A percentile compares a stretch with the other conserved stretches of the same genome.
Conservation (phyloP, 257 asterid species). For the Gentiana straminea region DNA sequence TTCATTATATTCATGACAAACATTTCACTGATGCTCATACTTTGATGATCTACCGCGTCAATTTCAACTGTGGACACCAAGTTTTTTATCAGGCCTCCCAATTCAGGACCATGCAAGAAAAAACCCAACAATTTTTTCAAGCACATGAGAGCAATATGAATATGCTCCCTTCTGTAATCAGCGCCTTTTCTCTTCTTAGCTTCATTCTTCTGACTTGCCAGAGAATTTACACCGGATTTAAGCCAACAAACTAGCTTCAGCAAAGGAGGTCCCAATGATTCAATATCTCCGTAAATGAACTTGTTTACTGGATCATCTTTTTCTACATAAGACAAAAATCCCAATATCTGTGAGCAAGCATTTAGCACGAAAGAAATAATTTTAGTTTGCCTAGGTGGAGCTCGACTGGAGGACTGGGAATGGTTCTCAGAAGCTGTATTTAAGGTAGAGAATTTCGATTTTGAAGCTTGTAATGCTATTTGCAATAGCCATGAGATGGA, state of each 20-base stretch:
- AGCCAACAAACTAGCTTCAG: slow-evolving; percentile 49
- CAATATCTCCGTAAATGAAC: slow-evolving; percentile 56
- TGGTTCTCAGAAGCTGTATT: slow-evolving; percentile 38
- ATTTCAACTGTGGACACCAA: slow-evolving; percentile 37
- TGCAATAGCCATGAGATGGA: slow-evolving; percentile 42
- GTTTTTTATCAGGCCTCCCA: slow-evolving; percentile 38
- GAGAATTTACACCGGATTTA: slow-evolving; percentile 24
- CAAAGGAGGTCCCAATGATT: slow-evolving; percentile 61
- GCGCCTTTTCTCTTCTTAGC: slow-evolving; percentile 36
- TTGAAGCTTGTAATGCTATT: slow-evolving; percentile 28
- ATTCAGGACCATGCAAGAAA: slow-evolving; percentile 34
- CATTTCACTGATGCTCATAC: slow-evolving; percentile 40
- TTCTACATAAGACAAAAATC: slow-evolving; percentile 28
- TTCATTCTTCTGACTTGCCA: slow-evolving; percentile 38
- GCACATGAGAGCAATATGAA: slow-evolving; percentile 49
- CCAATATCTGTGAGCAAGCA: slow-evolving; percentile 43
- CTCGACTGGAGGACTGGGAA: slow-evolving; percentile 45
- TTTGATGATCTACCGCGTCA: slow-evolving; percentile 37
- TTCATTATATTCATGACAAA: slow-evolving; percentile 40
- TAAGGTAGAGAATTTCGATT: slow-evolving; percentile 21
- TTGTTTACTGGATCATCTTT: slow-evolving; percentile 55
- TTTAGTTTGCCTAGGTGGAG: slow-evolving; percentile 26
- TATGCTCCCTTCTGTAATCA: slow-evolving; percentile 48
- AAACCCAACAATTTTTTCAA: slow-evolving; percentile 50
- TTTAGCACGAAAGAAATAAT: slow-evolving; percentile 28